These are phyloP conservation scores for Fusarium brevicatenulatum DNA, from an alignment of 2,329 filamentous ascomycete species.

Conservation along the genomic window DNA sequence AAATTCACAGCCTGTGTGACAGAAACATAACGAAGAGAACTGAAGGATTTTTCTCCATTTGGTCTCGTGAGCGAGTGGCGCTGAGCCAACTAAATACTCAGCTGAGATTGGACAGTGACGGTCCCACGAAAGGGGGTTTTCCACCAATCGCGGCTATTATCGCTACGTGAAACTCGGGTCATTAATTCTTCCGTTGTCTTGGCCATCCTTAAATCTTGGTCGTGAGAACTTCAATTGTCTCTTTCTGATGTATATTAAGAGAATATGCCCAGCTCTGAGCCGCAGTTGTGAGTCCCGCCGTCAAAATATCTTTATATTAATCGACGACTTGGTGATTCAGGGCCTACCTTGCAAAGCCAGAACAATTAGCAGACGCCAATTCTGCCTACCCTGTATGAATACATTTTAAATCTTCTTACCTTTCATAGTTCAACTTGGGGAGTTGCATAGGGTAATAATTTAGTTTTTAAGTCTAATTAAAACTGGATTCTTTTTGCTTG, in stretches of 20 bases:
- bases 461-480: fast-evolving
- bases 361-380: too few relatives aligned
- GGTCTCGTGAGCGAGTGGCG: not conserved
- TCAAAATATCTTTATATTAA: too few relatives aligned
- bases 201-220: not conserved
- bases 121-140: constrained; percentile 1
- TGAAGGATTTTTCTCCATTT: not conserved
- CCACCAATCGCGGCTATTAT: not conserved
- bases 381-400: too few relatives aligned
- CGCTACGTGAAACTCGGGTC: not conserved
- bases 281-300: fast-evolving
- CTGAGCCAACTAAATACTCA: not conserved
- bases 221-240: fast-evolving
- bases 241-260: too few relatives aligned
- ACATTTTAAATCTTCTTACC: too few relatives aligned
- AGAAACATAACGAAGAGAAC: not conserved
- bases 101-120: not conserved
- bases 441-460: too few relatives aligned
- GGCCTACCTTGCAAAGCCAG: too few relatives aligned
- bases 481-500: fast-evolving
- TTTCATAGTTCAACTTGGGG: too few relatives aligned
- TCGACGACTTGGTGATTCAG: fast-evolving
- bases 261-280: fast-evolving
- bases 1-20: not conserved
- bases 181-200: not conserved